Base-by-base conservation (phyloP, 2,329 filamentous ascomycete genomes). In the Trichoderma harzianum region DNA sequence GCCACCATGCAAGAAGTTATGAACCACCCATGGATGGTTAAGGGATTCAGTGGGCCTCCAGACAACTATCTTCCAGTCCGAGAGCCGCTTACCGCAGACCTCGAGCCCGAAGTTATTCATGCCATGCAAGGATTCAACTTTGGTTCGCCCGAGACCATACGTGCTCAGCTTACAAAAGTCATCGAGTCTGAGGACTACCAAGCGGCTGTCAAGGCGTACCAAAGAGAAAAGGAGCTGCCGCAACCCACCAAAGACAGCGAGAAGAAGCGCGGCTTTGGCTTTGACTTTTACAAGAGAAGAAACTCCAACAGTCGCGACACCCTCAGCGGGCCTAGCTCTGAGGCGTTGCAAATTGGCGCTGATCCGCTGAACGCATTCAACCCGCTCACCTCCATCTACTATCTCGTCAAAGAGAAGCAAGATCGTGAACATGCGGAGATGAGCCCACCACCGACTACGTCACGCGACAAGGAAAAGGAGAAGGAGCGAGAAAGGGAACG, bases 41-140 rank as follows among this genome's bases (percentile, higher is more conserved):
- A 98, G 81, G 95, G 95, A 10, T 98, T 94, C 80, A 92, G 87
- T 77, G 90, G 89, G 2, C 90, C 94, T 10, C 95, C 95, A 0
- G 96, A 98, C 73, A 99, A 98, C 78, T 93, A 93, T 74, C 85
- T 99, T 2, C 95, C 95, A 4, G 82, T 85, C 36, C 91, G 96
- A 63, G 95, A 97, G 76, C 94, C 96, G 2, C 82, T 98, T n/a
- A 89, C 92, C 47, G 84, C 97, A 16, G 95, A 95, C 7, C 84
- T 99, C 11, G 95, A 98, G 78, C 85, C 88, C 2, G 91, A 93
- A 57, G 91, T 98, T 5, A 89, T 99, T 71, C 89, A 93, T 63
- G 95, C 93, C 76, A 99, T 99, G 96, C 97, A 94, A 28, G 96
- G 96, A 3, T 99, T 99, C 80, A 97, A 98, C 80, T 99, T 98